Percentiles rank a stretch among this genome's conserved stretches.
phyloP scores from a whole-genome alignment of 768 basidiomycete genomes.

The Suillus cothurnatus region DNA sequence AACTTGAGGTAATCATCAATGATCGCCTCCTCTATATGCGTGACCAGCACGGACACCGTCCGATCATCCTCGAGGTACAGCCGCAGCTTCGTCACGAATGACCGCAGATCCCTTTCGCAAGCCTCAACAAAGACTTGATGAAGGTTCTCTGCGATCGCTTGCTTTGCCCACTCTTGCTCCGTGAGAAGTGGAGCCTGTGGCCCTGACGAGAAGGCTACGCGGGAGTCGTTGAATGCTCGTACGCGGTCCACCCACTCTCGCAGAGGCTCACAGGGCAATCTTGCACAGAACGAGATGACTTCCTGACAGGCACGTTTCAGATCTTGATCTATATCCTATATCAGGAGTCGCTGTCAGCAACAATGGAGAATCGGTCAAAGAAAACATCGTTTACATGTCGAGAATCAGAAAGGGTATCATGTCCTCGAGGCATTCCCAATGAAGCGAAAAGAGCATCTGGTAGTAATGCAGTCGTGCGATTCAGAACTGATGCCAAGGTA shows the following conservation, averaged over 20 bases:
- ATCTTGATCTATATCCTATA: constrained; percentile 83
- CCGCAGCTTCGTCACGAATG: constrained; percentile 58
- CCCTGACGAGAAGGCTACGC: constrained; percentile 14
- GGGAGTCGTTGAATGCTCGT: constrained; percentile 33
- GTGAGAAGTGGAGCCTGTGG: constrained; percentile 30
- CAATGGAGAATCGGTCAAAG: not conserved
- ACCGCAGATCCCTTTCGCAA: constrained; percentile 56
- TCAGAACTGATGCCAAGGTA: constrained; percentile 34
- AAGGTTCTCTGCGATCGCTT: constrained; percentile 47
- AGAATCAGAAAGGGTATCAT: constrained; percentile 68
- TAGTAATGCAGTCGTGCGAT: constrained; percentile 42
- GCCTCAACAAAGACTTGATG: constrained; percentile 57
- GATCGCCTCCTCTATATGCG: constrained; percentile 75
- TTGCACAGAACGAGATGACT: constrained; percentile 67
- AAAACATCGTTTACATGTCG: constrained; percentile 57
- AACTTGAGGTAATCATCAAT: constrained; percentile 76
- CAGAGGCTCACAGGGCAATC: constrained; percentile 59
- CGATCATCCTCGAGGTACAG: constrained; percentile 82
- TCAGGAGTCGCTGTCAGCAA: not conserved
- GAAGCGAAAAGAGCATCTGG: constrained; percentile 73
- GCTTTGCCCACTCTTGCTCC: constrained; percentile 52
- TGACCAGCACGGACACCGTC: constrained; percentile 76
- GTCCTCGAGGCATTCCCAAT: constrained; percentile 61
- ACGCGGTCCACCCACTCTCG: constrained; percentile 64
- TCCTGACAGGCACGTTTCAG: constrained; percentile 86